phyloP scores from a whole-genome alignment of 2,329 filamentous ascomycete species.

The Arthrobotrys sinensis region DNA sequence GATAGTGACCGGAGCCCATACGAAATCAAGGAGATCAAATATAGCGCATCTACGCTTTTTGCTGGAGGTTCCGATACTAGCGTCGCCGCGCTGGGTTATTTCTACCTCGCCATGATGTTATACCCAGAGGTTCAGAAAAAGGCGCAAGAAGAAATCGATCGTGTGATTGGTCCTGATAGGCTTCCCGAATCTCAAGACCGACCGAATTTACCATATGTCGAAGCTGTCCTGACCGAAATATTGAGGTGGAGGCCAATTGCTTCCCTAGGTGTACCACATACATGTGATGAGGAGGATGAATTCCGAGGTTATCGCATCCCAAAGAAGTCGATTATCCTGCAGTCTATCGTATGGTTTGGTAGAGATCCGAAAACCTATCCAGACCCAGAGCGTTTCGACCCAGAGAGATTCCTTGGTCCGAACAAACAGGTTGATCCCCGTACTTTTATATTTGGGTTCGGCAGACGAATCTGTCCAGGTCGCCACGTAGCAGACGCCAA shows the following conservation, averaged over 20 bases:
- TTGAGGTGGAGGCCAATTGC: slow-evolving; percentile 74
- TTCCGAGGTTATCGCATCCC: slow-evolving; percentile 72
- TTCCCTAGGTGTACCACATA: slow-evolving; percentile 73
- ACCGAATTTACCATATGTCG: slow-evolving; percentile 71
- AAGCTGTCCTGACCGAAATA: slow-evolving; percentile 74
- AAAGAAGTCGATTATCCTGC: slow-evolving; percentile 71
- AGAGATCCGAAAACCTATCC: slow-evolving; percentile 75
- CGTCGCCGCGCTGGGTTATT: slow-evolving; percentile 66
- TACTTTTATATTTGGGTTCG: slow-evolving; percentile 73
- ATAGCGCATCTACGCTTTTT: slow-evolving; percentile 69
- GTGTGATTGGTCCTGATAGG: slow-evolving; percentile 71
- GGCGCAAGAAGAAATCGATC: slow-evolving; percentile 74
- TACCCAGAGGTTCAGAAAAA: slow-evolving; percentile 72
- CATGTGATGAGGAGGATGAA: slow-evolving; percentile 71
- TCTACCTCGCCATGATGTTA: slow-evolving; percentile 69
- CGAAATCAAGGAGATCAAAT: slow-evolving; percentile 67
- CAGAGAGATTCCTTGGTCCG: slow-evolving; percentile 76
- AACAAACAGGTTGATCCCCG: slow-evolving; percentile 76
- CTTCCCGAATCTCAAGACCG: slow-evolving; percentile 72
- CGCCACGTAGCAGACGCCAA: slow-evolving; percentile 72
- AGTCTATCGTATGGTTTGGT: slow-evolving; percentile 73
- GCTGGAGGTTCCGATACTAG: slow-evolving; percentile 70
- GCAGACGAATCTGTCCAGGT: slow-evolving; percentile 74
- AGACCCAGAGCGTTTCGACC: slow-evolving; percentile 75
- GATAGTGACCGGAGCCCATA: slow-evolving; percentile 68